These are phyloP conservation scores for Pythium volutum DNA, from an alignment of 352 stramenopile species.

Conservation along the genomic window DNA sequence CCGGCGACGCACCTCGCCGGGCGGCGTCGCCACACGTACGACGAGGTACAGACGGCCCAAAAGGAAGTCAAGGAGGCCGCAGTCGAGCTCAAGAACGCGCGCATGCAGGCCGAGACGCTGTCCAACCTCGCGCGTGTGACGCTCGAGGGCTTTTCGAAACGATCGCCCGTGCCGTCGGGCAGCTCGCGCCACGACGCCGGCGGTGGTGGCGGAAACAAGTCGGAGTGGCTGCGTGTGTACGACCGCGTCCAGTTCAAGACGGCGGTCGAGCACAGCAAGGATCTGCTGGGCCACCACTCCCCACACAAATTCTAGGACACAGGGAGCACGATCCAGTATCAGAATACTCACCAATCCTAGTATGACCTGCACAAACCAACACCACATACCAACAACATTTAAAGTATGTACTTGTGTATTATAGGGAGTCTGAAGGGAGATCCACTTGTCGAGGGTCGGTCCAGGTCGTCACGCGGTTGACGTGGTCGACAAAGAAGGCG, in stretches of 20 bases:
- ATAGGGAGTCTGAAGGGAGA: background rate
- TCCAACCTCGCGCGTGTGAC: slow-evolving; percentile 72
- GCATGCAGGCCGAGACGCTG: slow-evolving; percentile 66
- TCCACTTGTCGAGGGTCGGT: slow-evolving; percentile 35
- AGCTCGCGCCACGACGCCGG: slow-evolving; percentile 3
- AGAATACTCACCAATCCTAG: too few relatives aligned
- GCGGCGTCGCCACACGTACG: slow-evolving; percentile 75
- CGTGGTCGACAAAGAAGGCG: slow-evolving; percentile 73
- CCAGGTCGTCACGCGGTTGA: slow-evolving; percentile 74
- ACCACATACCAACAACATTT: too few relatives aligned
- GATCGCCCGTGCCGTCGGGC: background rate
- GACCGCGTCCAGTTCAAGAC: slow-evolving; percentile 64
- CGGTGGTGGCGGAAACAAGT: slow-evolving; percentile 17
- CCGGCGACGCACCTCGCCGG: slow-evolving; percentile 43
- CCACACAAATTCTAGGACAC: background rate
- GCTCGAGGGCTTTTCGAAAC: slow-evolving; percentile 54
- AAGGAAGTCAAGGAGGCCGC: slow-evolving; percentile 66
- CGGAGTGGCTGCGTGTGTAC: slow-evolving; percentile 62
- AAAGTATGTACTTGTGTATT: background rate
- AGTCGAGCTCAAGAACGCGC: slow-evolving; percentile 69
- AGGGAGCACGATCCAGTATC: too few relatives aligned
- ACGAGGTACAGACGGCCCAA: slow-evolving; percentile 73
- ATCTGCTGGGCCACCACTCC: slow-evolving; percentile 26
- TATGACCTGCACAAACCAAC: too few relatives aligned
- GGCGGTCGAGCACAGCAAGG: slow-evolving; percentile 65